Base-by-base conservation (phyloP, 2,329 filamentous ascomycete species). In the Zalaria obscura region DNA sequence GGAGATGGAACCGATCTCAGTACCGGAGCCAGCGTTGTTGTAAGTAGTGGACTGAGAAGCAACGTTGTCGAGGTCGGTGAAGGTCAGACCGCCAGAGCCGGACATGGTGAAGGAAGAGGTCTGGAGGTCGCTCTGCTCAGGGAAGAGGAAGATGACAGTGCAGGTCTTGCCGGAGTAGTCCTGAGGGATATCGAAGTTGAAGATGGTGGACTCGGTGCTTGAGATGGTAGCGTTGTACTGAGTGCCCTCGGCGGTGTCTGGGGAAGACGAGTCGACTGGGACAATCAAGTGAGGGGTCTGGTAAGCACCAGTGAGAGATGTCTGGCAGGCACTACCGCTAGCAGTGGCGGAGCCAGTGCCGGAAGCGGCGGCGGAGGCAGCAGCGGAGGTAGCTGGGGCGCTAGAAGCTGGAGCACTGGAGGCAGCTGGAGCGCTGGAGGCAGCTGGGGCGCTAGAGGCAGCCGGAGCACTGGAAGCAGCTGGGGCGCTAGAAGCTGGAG, bases 61-160 rank as follows among this genome's bases (percentile, higher is more conserved):
- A 10, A 45, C 26, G 29, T 6, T 38, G 11, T 36, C 38, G 8
- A 63, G 49, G 31, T 50, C 48, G 27, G 51, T 52, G 25, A 60
- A 51, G 5, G 25, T 43, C 36, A 64, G 51, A n/a, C 55, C 58
- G 6, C 68, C 68, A 2, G 51, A 51, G 10, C 62, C 60, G 3
- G 53, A 49, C 40, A 62, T 54, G n/a, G 40, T 52, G 52, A 50
- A 68, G 25, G 37, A 48, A 35, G 60, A 61, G 3, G 56, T 60
- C 32, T 46, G 45, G 5, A 66, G 55, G 46, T 60, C 54, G 9
- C 49, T 45, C 46, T 48, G 50, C 25, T 42, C 45, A 0, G 68
- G 68, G 45, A 70, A 59, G 32, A 65, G 52, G 54, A 72, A 69
- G 43, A 64, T 54, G n/a, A 70, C 51, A 4, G 60, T 66, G 57